A percentile compares a stretch with the other conserved stretches of the same genome.
phyloP scores from a whole-genome alignment of 441 rosid species.

The Hura crepitans region DNA sequence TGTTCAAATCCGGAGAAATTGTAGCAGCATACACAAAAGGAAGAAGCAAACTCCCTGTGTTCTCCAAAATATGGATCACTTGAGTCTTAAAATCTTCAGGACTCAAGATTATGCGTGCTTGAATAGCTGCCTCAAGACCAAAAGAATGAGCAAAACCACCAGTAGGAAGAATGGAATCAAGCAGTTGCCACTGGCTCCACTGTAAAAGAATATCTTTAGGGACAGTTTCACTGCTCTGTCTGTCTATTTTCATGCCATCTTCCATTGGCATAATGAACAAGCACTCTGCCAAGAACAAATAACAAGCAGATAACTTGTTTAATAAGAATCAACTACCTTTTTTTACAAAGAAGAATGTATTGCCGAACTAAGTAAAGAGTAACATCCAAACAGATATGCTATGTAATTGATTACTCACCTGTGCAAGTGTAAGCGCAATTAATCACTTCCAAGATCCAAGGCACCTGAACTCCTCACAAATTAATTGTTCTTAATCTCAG shows the following conservation, averaged over 20 bases:
- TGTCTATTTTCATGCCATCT: conserved; percentile 26
- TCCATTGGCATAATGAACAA: conserved; percentile 25
- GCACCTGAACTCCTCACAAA: neutral
- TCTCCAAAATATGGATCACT: conserved; percentile 52
- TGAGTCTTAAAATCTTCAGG: conserved; percentile 52
- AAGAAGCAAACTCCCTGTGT: conserved; percentile 70
- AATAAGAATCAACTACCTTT: neutral
- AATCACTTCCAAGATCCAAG: neutral
- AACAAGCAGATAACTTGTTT: neutral
- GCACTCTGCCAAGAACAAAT: conserved; percentile 4
- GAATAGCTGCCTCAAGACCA: conserved; percentile 83
- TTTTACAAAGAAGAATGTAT: neutral
- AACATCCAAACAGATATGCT: neutral
- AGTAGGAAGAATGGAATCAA: conserved; percentile 84
- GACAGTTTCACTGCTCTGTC: conserved; percentile 17
- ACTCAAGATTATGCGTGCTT: conserved; percentile 44
- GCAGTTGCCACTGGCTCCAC: conserved; percentile 94
- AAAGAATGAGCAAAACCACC: conserved; percentile 89
- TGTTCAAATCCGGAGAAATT: conserved; percentile 39
- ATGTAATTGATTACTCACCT: neutral
- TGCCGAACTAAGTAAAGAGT: neutral
- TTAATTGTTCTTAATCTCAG: neutral
- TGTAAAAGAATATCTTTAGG: conserved; percentile 29
- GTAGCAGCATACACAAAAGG: conserved; percentile 69
- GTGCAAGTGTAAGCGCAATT: neutral